phyloP scores from a whole-genome alignment of 768 basidiomycete genomes.

The Zangia roseola region DNA sequence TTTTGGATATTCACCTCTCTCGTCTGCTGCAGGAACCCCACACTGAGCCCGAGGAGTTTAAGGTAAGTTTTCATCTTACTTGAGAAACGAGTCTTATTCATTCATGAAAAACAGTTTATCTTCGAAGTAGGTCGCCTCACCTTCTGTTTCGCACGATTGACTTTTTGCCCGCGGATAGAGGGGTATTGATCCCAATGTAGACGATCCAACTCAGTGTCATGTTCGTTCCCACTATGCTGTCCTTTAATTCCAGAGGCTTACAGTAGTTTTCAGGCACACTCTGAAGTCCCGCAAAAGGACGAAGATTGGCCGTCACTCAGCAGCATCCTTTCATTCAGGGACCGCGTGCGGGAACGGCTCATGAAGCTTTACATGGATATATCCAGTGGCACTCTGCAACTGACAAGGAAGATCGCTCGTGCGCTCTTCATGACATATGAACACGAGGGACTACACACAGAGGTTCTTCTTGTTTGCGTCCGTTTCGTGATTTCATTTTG shows the following conservation, averaged over 20 bases:
- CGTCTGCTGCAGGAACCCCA: constrained; percentile 70
- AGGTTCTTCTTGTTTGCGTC: constrained; percentile 40
- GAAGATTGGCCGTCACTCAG: constrained; percentile 84
- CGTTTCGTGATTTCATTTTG: not conserved
- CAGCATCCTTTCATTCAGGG: constrained; percentile 72
- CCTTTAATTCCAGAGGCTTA: not conserved
- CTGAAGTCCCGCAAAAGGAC: constrained; percentile 74
- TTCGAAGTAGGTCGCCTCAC: constrained; percentile 58
- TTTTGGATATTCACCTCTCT: constrained; percentile 88
- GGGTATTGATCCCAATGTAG: constrained; percentile 94
- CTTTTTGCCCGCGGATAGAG: constrained; percentile 47
- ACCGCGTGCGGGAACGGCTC: constrained; percentile 75
- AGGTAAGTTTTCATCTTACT: constrained; percentile 38
- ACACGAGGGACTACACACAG: constrained; percentile 87
- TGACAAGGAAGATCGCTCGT: constrained; percentile 69
- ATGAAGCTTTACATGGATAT: constrained; percentile 71
- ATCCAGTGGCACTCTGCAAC: constrained; percentile 42
- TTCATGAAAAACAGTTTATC: constrained; percentile 47
- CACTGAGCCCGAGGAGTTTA: constrained; percentile 83
- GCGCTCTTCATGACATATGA: constrained; percentile 90
- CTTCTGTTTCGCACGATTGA: not conserved
- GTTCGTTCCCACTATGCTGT: constrained; percentile 42
- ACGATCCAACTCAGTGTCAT: constrained; percentile 84
- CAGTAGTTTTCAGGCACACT: constrained; percentile 63
- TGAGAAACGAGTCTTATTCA: constrained; percentile 6